Evolutionary conservation across 805 yeast species (phyloP).

Genomic region (Spathaspora passalidarum): DNA sequence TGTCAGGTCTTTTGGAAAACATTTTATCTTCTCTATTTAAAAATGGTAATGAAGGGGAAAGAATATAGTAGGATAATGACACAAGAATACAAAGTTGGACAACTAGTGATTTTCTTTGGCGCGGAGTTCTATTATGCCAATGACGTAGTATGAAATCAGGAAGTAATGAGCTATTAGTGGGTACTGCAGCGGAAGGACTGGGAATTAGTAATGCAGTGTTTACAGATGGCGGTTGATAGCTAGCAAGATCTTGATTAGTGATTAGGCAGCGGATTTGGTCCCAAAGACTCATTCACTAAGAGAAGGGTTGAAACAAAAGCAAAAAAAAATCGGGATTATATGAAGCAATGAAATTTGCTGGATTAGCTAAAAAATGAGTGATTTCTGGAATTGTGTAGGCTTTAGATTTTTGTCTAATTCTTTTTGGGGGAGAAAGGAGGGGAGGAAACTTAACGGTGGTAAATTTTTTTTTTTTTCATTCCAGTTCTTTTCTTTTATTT

Average conservation of each 20-base stretch:
- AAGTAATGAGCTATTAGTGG: conserved; percentile 1
- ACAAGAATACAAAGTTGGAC: conserved; percentile 9
- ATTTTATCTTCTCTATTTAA: conserved; percentile 15
- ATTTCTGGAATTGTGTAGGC: not conserved
- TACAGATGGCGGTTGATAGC: conserved; percentile 3
- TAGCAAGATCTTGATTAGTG: conserved; percentile 8
- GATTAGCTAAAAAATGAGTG: conserved; percentile 1
- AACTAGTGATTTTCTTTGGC: conserved; percentile 12
- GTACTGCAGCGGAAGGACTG: not conserved
- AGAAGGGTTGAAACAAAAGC: not conserved
- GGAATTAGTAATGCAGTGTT: not conserved
- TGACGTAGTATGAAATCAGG: conserved; percentile 5
- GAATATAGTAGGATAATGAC: conserved; percentile 14
- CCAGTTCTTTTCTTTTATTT: too few relatives aligned
- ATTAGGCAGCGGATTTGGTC: conserved; percentile 13
- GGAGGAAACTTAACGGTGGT: not conserved
- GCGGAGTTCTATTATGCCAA: conserved; percentile 9
- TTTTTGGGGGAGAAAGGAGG: not conserved
- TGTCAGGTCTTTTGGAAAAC: conserved; percentile 61
- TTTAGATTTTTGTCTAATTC: not conserved
- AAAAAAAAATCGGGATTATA: not conserved
- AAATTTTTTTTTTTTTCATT: not conserved
- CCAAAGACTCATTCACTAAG: conserved; percentile 9
- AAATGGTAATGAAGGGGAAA: conserved; percentile 10
- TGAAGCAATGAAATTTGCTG: too few relatives aligned